Evolutionary conservation across 495 filamentous ascomycete genomes (phyloP).

Genomic region (Penicillium subrubescens): DNA sequence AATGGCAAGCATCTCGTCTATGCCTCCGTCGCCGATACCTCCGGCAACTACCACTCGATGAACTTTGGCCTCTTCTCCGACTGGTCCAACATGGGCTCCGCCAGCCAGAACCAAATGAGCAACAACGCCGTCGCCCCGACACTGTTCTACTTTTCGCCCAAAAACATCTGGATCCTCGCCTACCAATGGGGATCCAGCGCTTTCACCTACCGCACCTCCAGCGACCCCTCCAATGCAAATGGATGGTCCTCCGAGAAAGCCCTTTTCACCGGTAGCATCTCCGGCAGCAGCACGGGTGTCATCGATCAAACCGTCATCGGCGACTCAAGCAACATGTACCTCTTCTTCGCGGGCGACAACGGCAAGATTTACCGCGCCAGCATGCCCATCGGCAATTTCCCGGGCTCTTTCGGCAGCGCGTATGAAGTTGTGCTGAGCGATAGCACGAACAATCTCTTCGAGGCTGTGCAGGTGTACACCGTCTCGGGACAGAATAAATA

Average conservation of each 20-base stretch:
- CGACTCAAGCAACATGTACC: slow-evolving; percentile 59
- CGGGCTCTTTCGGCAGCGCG: slow-evolving; percentile 55
- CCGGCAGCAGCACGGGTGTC: slow-evolving; percentile 46
- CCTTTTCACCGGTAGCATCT: slow-evolving; percentile 58
- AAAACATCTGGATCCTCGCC: slow-evolving; percentile 60
- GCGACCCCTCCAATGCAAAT: slow-evolving; percentile 56
- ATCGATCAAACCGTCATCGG: slow-evolving; percentile 56
- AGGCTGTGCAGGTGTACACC: slow-evolving; percentile 66
- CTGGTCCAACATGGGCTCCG: slow-evolving; percentile 56
- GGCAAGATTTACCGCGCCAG: slow-evolving; percentile 63
- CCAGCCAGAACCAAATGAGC: slow-evolving; percentile 54
- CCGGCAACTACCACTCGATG: slow-evolving; percentile 54
- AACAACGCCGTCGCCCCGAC: slow-evolving; percentile 57
- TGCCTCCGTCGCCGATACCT: slow-evolving; percentile 42
- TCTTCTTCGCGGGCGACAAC: slow-evolving; percentile 68
- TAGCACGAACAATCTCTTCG: slow-evolving; percentile 57
- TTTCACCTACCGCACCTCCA: slow-evolving; percentile 61
- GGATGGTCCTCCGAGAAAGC: slow-evolving; percentile 55
- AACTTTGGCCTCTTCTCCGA: slow-evolving; percentile 57
- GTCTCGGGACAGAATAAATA: slow-evolving; percentile 52
- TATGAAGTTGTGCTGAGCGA: slow-evolving; percentile 53
- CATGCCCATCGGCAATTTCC: slow-evolving; percentile 62
- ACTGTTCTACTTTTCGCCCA: slow-evolving; percentile 62
- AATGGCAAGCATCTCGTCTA: slow-evolving; percentile 61
- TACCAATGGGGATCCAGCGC: slow-evolving; percentile 61